These are phyloP conservation scores for Solanum medicagineum DNA, from an alignment of 257 asterid species.

Conservation along the genomic window DNA sequence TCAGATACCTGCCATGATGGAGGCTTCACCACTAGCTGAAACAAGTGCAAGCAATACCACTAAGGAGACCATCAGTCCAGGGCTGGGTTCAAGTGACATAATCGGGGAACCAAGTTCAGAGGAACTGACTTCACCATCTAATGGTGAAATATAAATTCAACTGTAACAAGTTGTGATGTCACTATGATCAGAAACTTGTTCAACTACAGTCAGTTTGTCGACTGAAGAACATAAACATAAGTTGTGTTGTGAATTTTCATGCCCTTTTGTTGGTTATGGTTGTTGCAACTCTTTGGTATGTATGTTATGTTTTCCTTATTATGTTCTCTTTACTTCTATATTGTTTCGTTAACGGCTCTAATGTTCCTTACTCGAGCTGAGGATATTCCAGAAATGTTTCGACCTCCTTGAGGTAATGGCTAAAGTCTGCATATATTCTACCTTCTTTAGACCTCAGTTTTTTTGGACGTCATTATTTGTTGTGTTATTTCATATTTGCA, in stretches of 20 bases:
- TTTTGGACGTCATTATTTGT: background rate
- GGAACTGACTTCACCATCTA: slow-evolving; percentile 51
- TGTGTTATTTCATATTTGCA: background rate
- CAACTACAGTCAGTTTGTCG: background rate
- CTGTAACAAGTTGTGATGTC: slow-evolving; percentile 42
- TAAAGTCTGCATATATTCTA: background rate
- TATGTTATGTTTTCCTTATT: background rate
- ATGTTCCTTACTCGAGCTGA: too few relatives aligned
- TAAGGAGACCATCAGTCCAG: slow-evolving; percentile 43
- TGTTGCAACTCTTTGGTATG: background rate
- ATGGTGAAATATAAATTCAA: slow-evolving; percentile 48
- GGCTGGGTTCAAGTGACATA: slow-evolving; percentile 25
- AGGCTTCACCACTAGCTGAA: slow-evolving; percentile 40
- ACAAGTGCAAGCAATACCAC: slow-evolving; percentile 16
- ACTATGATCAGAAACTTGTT: background rate
- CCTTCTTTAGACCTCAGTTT: background rate
- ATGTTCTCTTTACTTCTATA: background rate
- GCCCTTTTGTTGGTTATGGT: background rate
- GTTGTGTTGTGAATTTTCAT: background rate
- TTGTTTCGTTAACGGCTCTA: background rate
- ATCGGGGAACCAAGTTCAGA: slow-evolving; percentile 62
- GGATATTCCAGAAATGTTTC: too few relatives aligned
- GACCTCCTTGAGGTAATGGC: background rate
- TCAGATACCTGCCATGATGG: slow-evolving; percentile 54
- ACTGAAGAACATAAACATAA: background rate